Percentiles rank a stretch among this genome's conserved stretches.
phyloP scores from a whole-genome alignment of 495 filamentous ascomycete genomes.

The Corynascus novoguineensis region DNA sequence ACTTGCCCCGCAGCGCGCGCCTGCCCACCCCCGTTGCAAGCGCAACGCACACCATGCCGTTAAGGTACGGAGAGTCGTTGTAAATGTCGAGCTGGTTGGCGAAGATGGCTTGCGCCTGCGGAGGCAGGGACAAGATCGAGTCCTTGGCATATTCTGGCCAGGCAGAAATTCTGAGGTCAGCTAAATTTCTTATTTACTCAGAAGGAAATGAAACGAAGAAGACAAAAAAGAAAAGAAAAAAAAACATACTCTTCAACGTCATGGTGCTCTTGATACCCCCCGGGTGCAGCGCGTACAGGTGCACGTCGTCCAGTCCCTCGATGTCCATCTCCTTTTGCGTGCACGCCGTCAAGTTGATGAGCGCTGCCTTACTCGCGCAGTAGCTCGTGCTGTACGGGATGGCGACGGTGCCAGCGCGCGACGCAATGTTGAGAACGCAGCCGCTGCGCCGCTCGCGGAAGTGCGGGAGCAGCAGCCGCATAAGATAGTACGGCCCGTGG shows the following conservation, averaged over 20 bases:
- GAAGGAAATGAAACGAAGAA: too few relatives aligned
- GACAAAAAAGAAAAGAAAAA: background rate
- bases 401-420: conserved; percentile 28
- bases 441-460: conserved; percentile 25
- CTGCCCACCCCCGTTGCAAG: conserved; percentile 29
- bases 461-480: conserved; percentile 27
- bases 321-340: conserved; percentile 30
- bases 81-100: conserved; percentile 25
- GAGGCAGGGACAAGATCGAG: conserved; percentile 21
- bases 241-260: conserved; percentile 25
- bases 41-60: conserved; percentile 34
- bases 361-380: conserved; percentile 33
- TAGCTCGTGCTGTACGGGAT: conserved; percentile 32
- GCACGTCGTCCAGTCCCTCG: conserved; percentile 26
- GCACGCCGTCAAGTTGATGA: conserved; percentile 34
- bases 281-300: conserved; percentile 32
- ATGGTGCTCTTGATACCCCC: conserved; percentile 33
- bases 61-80: conserved; percentile 33
- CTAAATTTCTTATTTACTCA: too few relatives aligned
- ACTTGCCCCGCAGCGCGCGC: conserved; percentile 24
- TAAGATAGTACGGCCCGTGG: conserved; percentile 42
- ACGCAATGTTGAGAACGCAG: conserved; percentile 33
- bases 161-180: too few relatives aligned
- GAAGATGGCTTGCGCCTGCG: conserved; percentile 16
- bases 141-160: conserved; percentile 28